Evolutionary conservation across 2,329 filamentous ascomycete species (phyloP).

Genomic region (Xylaria sp.): DNA sequence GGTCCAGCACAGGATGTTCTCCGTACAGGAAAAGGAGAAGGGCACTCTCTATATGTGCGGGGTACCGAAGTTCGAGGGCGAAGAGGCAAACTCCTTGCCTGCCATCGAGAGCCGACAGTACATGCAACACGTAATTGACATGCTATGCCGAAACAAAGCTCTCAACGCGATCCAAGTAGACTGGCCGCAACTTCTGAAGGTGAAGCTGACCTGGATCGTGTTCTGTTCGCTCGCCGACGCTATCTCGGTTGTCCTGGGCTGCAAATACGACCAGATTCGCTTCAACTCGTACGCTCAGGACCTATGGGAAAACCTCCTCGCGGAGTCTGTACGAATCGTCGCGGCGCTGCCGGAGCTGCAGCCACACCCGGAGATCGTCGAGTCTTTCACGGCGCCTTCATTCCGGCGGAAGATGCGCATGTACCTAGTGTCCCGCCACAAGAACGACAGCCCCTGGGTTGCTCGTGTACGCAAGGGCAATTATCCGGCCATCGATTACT

Average conservation of each 20-base stretch:
- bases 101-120: slow-evolving; percentile 24
- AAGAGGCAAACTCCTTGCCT: slow-evolving; percentile 13
- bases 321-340: slow-evolving; percentile 70
- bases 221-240: slow-evolving; percentile 75
- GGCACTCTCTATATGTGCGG: slow-evolving; percentile 19
- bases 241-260: slow-evolving; percentile 72
- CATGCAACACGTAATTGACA: slow-evolving; percentile 54
- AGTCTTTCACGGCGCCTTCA: slow-evolving; percentile 53
- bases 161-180: slow-evolving; percentile 56
- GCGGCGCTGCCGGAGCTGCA: slow-evolving; percentile 68
- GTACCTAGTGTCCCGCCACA: slow-evolving; percentile 47
- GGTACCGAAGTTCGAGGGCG: slow-evolving; percentile 13
- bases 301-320: slow-evolving; percentile 64
- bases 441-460: slow-evolving; percentile 63
- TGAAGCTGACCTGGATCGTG: slow-evolving; percentile 74
- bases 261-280: slow-evolving; percentile 65
- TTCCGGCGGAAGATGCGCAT: slow-evolving; percentile 58
- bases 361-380: slow-evolving; percentile 50
- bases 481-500: slow-evolving; percentile 71
- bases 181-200: slow-evolving; percentile 57
- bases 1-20: slow-evolving; percentile 22
- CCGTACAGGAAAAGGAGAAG: slow-evolving; percentile 39
- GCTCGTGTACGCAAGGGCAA: slow-evolving; percentile 56
- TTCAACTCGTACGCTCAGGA: slow-evolving; percentile 60
- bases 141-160: slow-evolving; percentile 56